Conservation (phyloP, 2,329 filamentous ascomycete genomes). For the Geosmithia putterillii region DNA sequence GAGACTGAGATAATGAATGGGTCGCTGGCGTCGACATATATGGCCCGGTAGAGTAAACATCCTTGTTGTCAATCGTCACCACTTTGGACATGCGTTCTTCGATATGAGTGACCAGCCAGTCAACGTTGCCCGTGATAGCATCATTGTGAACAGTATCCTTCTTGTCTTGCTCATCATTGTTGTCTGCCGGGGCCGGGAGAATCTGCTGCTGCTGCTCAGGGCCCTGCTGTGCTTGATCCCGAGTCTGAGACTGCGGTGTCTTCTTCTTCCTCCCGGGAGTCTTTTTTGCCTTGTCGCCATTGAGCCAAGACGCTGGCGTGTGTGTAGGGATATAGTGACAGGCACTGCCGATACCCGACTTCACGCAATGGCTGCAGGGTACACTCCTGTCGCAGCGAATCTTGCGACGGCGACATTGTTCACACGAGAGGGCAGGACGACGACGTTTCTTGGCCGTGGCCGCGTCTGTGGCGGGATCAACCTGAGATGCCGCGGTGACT, state of each 20-base stretch:
- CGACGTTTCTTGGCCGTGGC: conserved; percentile 2
- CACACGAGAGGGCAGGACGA: conserved; percentile 3
- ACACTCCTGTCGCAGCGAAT: conserved; percentile 46
- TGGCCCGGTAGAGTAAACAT: neutral
- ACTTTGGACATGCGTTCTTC: conserved; percentile 3
- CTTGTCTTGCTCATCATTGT: neutral
- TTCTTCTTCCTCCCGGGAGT: neutral
- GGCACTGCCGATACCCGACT: conserved; percentile 37
- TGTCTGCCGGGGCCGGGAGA: neutral
- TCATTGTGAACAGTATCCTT: neutral
- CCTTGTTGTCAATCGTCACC: neutral
- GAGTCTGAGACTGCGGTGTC: neutral
- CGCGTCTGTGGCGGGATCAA: too few species aligned
- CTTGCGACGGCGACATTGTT: conserved; percentile 45
- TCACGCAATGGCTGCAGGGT: conserved; percentile 48
- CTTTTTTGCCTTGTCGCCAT: neutral
- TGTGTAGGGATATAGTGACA: conserved; percentile 38
- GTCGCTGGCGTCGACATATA: neutral
- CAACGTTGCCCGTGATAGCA: neutral
- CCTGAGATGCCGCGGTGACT: neutral
- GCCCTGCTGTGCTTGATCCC: neutral
- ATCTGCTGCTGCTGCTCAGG: neutral
- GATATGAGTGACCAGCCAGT: conserved; percentile 4
- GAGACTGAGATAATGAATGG: neutral
- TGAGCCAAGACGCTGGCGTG: conserved; percentile 14